Percentiles rank a stretch among this genome's conserved stretches.
Evolutionary conservation across 2,329 filamentous ascomycete genomes (phyloP).

Genomic region (Clonostachys rhizophaga): DNA sequence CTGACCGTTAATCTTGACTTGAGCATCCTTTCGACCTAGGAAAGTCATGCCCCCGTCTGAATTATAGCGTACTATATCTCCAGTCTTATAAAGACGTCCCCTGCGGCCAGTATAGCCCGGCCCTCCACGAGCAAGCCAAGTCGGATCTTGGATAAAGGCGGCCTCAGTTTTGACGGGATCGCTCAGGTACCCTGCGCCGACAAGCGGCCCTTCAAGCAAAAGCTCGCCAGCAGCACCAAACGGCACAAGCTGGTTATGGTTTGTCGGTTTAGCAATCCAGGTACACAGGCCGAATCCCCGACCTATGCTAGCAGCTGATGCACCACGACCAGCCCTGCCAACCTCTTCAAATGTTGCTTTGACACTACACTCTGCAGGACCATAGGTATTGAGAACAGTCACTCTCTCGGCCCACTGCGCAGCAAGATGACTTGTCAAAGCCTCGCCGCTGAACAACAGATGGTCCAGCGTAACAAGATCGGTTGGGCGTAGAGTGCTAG

Average conservation of each 20-base stretch:
- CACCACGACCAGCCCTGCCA: too few relatives aligned
- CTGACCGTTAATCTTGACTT: slow-evolving; percentile 15
- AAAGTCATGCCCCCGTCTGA: slow-evolving; percentile 9
- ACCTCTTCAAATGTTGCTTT: neutral
- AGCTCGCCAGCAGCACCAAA: slow-evolving; percentile 36
- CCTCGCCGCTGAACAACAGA: slow-evolving; percentile 7
- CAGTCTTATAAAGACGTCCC: slow-evolving; percentile 11
- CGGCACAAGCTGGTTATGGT: slow-evolving; percentile 28
- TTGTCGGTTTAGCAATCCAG: slow-evolving; percentile 34
- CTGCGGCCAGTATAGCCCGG: neutral
- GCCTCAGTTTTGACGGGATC: slow-evolving; percentile 42
- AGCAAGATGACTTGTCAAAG: slow-evolving; percentile 5
- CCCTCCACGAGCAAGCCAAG: slow-evolving; percentile 31
- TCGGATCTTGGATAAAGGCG: slow-evolving; percentile 43
- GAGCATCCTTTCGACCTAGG: slow-evolving; percentile 15
- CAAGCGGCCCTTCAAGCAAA: slow-evolving; percentile 40
- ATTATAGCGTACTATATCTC: slow-evolving; percentile 22
- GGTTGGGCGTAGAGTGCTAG: slow-evolving; percentile 5
- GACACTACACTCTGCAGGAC: slow-evolving; percentile 17
- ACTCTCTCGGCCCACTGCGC: slow-evolving; percentile 7
- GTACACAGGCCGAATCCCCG: slow-evolving; percentile 3
- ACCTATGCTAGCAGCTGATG: slow-evolving; percentile 7
- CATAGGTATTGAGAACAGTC: slow-evolving; percentile 6
- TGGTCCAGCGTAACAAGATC: neutral
- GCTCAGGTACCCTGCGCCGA: slow-evolving; percentile 50